Conservation (phyloP, 768 basidiomycete species). For the Trametes maxima region DNA sequence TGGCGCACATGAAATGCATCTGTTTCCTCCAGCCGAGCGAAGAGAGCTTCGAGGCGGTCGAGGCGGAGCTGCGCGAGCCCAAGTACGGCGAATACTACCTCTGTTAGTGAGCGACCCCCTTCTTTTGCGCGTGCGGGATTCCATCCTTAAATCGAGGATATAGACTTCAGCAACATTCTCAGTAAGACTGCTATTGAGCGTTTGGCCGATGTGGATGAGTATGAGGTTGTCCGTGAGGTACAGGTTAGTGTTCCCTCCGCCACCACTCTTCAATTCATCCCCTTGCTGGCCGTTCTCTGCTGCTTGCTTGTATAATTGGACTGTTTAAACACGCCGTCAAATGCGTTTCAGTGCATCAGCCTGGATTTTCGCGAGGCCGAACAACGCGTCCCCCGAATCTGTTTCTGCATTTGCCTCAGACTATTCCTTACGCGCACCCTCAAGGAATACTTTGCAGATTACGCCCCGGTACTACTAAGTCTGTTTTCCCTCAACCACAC, state of each 20-base stretch:
- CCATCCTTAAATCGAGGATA: constrained; percentile 3
- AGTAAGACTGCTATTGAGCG: constrained; percentile 90
- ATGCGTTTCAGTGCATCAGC: too few relatives aligned
- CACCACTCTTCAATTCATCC: background rate
- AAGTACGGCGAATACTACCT: constrained; percentile 98
- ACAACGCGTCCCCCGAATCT: background rate
- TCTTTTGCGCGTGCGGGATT: background rate
- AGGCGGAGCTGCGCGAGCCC: constrained; percentile 83
- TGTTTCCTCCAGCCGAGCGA: constrained; percentile 88
- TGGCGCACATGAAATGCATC: constrained; percentile 97
- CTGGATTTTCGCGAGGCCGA: background rate
- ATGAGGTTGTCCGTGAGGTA: constrained; percentile 94
- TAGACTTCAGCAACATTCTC: constrained; percentile 95
- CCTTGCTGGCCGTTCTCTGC: background rate
- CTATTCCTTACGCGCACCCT: constrained; percentile 20
- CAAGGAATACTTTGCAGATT: constrained; percentile 98
- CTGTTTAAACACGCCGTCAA: too few relatives aligned
- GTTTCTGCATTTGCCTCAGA: background rate
- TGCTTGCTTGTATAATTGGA: too few relatives aligned
- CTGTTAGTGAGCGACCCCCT: constrained; percentile 83
- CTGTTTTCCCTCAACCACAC: constrained; percentile 86
- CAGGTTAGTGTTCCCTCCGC: constrained; percentile 59
- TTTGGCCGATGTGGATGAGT: constrained; percentile 91
- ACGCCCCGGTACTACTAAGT: constrained; percentile 81
- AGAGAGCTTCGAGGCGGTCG: constrained; percentile 80